Conservation (phyloP, 305 asterid genomes). For the Plantago coronopus region DNA sequence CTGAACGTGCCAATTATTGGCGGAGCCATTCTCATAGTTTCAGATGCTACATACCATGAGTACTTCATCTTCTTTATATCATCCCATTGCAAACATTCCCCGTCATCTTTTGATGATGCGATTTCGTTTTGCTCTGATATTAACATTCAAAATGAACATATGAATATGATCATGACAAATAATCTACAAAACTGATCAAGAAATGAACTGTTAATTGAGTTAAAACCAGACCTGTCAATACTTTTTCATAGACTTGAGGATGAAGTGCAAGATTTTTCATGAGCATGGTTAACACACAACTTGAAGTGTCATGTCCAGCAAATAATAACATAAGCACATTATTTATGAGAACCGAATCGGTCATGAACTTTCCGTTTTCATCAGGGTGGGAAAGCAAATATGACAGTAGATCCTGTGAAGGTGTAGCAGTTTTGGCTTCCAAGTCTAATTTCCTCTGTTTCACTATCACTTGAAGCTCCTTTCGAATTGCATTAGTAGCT, state of each 20-base stretch:
- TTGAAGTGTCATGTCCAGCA: slow-evolving; percentile 64
- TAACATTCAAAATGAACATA: no score
- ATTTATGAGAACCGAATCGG: slow-evolving; percentile 44
- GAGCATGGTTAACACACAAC: slow-evolving; percentile 38
- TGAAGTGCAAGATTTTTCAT: slow-evolving; percentile 46
- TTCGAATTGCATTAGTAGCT: slow-evolving; percentile 42
- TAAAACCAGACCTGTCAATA: slow-evolving; percentile 35
- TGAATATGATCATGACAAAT: no score
- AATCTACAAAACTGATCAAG: no score
- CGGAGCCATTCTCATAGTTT: slow-evolving; percentile 37
- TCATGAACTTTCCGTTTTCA: slow-evolving; percentile 51
- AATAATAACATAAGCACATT: slow-evolving; percentile 53
- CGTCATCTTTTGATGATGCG: slow-evolving; percentile 30
- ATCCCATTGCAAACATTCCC: slow-evolving; percentile 38
- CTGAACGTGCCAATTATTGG: slow-evolving; percentile 42
- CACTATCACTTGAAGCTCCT: slow-evolving; percentile 29
- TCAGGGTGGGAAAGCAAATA: slow-evolving; percentile 43
- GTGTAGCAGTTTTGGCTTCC: slow-evolving; percentile 25
- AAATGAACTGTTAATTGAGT: no score
- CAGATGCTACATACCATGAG: slow-evolving; percentile 41
- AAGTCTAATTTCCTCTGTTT: slow-evolving; percentile 39
- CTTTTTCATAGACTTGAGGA: slow-evolving; percentile 47
- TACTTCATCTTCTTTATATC: slow-evolving; percentile 50
- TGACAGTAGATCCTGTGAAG: slow-evolving; percentile 50
- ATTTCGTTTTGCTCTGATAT: slow-evolving; percentile 43